A percentile compares a stretch with the other conserved stretches of the same genome.
Conservation (phyloP, 768 basidiomycete genomes). For the Suillus brevipes region DNA sequence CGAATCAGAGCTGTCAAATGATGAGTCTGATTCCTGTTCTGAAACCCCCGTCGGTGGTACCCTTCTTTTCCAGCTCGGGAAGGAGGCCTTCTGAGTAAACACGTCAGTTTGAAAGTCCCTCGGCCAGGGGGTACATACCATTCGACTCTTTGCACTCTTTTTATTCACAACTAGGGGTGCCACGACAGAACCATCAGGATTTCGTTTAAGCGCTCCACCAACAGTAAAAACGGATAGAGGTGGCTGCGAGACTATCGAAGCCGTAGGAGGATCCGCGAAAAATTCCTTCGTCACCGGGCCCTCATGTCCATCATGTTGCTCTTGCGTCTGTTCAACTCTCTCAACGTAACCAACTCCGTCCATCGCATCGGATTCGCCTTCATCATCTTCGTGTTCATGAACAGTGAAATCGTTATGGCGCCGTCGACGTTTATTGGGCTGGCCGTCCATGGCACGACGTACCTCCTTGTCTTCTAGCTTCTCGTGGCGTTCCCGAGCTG, state of each 20-base stretch:
- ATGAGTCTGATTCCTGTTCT: constrained; percentile 50
- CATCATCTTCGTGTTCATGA: constrained; percentile 24
- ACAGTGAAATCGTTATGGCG: constrained; percentile 30
- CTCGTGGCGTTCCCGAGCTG: constrained; percentile 61
- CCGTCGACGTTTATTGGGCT: constrained; percentile 50
- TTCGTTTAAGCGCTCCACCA: constrained; percentile 67
- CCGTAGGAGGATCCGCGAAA: constrained; percentile 18
- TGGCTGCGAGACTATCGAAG: constrained; percentile 15
- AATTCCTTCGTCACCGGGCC: constrained; percentile 2
- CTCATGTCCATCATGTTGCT: background rate
- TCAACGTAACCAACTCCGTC: constrained; percentile 21
- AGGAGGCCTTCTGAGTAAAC: constrained; percentile 32
- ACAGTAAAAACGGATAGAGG: constrained; percentile 30
- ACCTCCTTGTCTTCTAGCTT: constrained; percentile 60
- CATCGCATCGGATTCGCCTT: constrained; percentile 36
- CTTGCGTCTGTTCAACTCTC: background rate
- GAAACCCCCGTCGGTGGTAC: constrained; percentile 28
- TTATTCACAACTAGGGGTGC: constrained; percentile 48
- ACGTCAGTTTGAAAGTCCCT: constrained; percentile 9
- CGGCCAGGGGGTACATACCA: constrained; percentile 37
- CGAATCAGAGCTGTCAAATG: constrained; percentile 80
- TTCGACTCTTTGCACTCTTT: constrained; percentile 40
- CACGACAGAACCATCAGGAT: constrained; percentile 59
- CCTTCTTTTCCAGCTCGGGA: constrained; percentile 52
- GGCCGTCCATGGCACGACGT: constrained; percentile 51